Conservation (phyloP, 306 rosid species). For the Quercus bicolor region DNA sequence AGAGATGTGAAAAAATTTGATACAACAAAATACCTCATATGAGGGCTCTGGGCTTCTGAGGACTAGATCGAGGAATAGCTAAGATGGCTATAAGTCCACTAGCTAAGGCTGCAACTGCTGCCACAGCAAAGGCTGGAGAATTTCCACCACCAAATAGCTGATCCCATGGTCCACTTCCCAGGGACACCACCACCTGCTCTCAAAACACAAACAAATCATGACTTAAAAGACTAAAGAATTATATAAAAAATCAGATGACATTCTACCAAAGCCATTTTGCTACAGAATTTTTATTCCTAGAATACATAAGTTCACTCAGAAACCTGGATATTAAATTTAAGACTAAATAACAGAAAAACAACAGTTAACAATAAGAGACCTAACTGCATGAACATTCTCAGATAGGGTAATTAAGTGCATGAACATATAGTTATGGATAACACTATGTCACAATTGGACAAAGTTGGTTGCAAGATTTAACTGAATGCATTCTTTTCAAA, state of each 20-base stretch:
- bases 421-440: not conserved
- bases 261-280: not conserved
- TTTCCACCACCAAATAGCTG: slow-evolving; percentile 99
- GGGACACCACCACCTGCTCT: slow-evolving; percentile 76
- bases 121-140: slow-evolving; percentile 89
- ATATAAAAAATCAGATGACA: slow-evolving; percentile 8
- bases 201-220: slow-evolving; percentile 33
- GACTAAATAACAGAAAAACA: not conserved
- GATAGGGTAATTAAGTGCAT: not conserved
- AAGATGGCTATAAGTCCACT: slow-evolving; percentile 80
- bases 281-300: not conserved
- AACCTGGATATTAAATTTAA: not conserved
- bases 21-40: slow-evolving; percentile 63
- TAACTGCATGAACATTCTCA: not conserved
- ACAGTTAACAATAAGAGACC: not conserved
- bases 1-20: slow-evolving; percentile 27
- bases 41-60: slow-evolving; percentile 56
- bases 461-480: not conserved
- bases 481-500: not conserved
- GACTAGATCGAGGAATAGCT: slow-evolving; percentile 71
- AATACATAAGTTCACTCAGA: not conserved
- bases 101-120: slow-evolving; percentile 76
- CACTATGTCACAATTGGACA: not conserved
- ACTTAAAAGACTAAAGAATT: not conserved
- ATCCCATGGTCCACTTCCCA: slow-evolving; percentile 99